phyloP scores from a whole-genome alignment of 2,329 filamentous ascomycete genomes.

The Trichoderma sp. region DNA sequence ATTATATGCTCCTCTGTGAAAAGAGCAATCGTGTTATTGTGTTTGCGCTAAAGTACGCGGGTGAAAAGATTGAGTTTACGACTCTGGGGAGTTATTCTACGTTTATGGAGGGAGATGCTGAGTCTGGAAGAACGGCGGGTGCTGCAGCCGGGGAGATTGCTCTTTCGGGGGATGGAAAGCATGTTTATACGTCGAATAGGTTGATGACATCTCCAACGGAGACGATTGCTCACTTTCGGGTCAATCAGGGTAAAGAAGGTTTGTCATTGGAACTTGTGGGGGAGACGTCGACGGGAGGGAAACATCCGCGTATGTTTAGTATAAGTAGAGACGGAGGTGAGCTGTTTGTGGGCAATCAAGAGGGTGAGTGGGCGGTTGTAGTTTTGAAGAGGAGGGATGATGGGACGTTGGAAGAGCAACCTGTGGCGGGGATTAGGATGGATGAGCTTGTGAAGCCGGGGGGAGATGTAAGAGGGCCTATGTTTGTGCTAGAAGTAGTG shows the following conservation, averaged over 20 bases:
- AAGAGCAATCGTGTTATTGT: constrained; percentile 49
- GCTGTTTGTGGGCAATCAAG: constrained; percentile 54
- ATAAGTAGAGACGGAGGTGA: constrained; percentile 41
- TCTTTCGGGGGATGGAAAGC: constrained; percentile 46
- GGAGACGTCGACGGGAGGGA: constrained; percentile 43
- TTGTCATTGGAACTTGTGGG: constrained; percentile 41
- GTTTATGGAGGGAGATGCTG: constrained; percentile 41
- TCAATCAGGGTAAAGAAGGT: constrained; percentile 30
- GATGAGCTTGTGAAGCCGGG: neutral
- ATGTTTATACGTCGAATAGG: constrained; percentile 58
- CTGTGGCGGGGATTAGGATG: constrained; percentile 14
- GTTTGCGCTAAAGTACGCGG: constrained; percentile 47
- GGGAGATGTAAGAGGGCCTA: constrained; percentile 10
- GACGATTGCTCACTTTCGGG: constrained; percentile 52
- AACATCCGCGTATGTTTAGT: constrained; percentile 53
- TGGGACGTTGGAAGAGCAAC: constrained; percentile 20
- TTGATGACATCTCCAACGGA: constrained; percentile 50
- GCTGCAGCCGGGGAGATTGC: constrained; percentile 53
- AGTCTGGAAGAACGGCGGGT: constrained; percentile 36
- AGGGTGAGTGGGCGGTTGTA: constrained; percentile 46
- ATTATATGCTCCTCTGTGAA: constrained; percentile 55
- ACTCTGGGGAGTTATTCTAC: constrained; percentile 46
- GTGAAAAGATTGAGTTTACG: constrained; percentile 42
- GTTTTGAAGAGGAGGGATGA: constrained; percentile 39
- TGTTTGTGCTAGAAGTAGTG: constrained; percentile 25